phyloP scores from a whole-genome alignment of 139 green algal genomes.

The Astrephomene gubernaculifera region DNA sequence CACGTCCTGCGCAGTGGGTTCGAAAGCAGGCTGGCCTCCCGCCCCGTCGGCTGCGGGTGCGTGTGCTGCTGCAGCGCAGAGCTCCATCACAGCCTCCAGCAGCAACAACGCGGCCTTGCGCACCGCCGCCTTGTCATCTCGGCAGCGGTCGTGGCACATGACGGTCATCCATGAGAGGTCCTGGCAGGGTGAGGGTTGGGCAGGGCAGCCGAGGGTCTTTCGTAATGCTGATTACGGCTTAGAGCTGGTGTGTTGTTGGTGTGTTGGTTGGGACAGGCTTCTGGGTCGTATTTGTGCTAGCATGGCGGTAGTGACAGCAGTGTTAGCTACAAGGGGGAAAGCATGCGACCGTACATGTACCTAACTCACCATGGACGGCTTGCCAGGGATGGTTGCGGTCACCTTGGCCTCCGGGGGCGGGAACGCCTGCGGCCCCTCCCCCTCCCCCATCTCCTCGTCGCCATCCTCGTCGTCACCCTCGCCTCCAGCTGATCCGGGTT shows the following conservation, averaged over 20 bases:
- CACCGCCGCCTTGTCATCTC: conserved; percentile 79
- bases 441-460: neutral
- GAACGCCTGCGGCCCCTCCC: neutral
- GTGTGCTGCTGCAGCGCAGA: conserved; percentile 33
- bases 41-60: neutral
- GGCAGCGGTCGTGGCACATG: conserved; percentile 62
- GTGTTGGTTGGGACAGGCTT: no score
- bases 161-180: conserved; percentile 62
- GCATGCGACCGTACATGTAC: no score
- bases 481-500: conserved; percentile 6
- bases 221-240: no score
- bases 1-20: conserved; percentile 56
- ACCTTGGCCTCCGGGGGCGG: conserved; percentile 38
- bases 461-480: conserved; percentile 24
- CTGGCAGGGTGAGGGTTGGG: no score
- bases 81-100: conserved; percentile 71
- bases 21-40: neutral
- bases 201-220: no score
- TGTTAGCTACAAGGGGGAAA: no score
- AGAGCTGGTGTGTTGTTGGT: no score
- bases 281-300: no score
- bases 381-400: conserved; percentile 1
- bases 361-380: conserved; percentile 3
- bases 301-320: no score
- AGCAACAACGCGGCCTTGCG: conserved; percentile 77